phyloP scores from a whole-genome alignment of 177 flowering plant genomes.

The Vitis hybrid region DNA sequence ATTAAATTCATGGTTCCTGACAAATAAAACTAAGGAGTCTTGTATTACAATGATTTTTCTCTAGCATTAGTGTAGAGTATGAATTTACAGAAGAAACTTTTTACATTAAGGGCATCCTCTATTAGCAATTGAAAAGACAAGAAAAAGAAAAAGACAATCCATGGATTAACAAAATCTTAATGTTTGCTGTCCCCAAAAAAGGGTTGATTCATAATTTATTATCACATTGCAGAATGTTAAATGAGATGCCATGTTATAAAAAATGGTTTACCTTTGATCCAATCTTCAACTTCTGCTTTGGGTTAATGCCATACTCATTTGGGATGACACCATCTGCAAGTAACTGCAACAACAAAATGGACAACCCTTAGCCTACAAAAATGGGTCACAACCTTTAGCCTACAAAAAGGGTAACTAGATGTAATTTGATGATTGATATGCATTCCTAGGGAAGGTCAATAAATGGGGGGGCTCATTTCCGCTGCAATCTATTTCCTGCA shows the following conservation, averaged over 20 bases:
- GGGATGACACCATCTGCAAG: constrained; percentile 99
- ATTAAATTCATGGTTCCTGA: too few species aligned
- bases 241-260: constrained; percentile 3
- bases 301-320: constrained; percentile 97
- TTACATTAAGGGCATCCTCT: neutral
- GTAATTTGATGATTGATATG: neutral
- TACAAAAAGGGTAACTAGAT: neutral
- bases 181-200: too few species aligned
- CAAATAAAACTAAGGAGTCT: too few species aligned
- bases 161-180: too few species aligned
- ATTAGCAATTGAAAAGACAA: too few species aligned
- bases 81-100: too few species aligned
- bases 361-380: constrained; percentile 5
- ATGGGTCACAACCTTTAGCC: too few species aligned
- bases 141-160: too few species aligned
- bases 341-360: constrained; percentile 48
- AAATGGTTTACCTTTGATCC: constrained; percentile 80
- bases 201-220: neutral
- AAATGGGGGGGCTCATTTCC: neutral
- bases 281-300: constrained; percentile 86
- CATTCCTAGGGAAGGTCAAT: neutral
- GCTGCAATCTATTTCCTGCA: neutral
- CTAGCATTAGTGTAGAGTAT: too few species aligned
- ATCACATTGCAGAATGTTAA: neutral
- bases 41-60: too few species aligned